Evolutionary conservation across 2,329 filamentous ascomycete genomes (phyloP), one percentile per base, ranked within the genome.

Genomic region (Lachnum nothofagi): DNA sequence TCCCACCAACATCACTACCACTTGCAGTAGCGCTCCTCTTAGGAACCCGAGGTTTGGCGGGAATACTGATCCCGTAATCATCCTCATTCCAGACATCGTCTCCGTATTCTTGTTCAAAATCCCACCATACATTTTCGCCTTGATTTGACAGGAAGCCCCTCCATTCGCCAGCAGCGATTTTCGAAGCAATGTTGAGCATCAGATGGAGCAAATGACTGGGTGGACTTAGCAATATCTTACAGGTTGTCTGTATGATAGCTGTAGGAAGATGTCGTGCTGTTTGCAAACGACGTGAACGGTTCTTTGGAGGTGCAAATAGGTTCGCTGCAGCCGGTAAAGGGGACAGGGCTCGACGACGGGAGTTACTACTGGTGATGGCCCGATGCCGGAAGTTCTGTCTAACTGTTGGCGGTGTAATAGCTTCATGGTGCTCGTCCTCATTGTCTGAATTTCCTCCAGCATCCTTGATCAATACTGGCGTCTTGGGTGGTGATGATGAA

Each of bases 111-210:
- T 65, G 62, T 43, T 65, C 62, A 55, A 78, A 80, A 60, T 83
- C 79, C 80, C 80, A 83, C 40, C 78, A 71, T 3, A 82, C 79
- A 47, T 81, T 78, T 25, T 72, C 73, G 44, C 73, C 69, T 9
- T 78, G 78, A 43, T 76, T 74, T 12, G 48, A 49, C 44, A 80
- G 72, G 57, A 78, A 68, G 53, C 79, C 85, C 61, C 78, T 71
- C 83, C 77, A 82, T 68, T 79, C 75, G 16, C 78, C 80, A 24
- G 74, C 74, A 1, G 83, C 78, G 53, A 95, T 88, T 53, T 80
- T 82, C 0, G 86, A 83, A 1, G 90, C 88, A 48, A 95, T 88
- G 48, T 82, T 82, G 4, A 95, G 76, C 75, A 95, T 90, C 34
- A 95, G 72, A 22, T 80, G 75, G 29, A 95, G 78, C 2, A 95